Base-by-base conservation (phyloP, 176 grass and related monocot species). In the Olyra latifolia region DNA sequence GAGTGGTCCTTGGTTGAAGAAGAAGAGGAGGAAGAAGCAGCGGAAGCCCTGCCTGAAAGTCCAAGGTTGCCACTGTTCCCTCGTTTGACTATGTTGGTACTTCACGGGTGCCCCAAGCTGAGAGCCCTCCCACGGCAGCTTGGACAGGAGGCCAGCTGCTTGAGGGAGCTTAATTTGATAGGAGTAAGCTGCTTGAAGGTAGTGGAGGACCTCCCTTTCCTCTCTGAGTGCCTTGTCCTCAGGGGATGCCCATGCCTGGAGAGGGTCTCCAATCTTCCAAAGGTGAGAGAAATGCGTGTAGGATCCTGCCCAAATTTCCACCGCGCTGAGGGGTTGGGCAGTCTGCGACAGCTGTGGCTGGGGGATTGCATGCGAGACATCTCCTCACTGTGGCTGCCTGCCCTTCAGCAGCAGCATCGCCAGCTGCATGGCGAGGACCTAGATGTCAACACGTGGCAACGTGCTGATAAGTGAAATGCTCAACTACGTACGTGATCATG, bases 181-280 rank as follows among this genome's bases (percentile, higher is more conserved):
- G 7, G 6, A 25, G 49, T 22, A 22, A 8, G 42, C 56, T 59
- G 15, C 59, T 38, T 88, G 14, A 79, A 52, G 28, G 75, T 56
- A 66, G 72, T 89, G 15, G 75, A 74, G 10, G 62, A 84, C 41
- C 25, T 89, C 16, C 19, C 19, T 2, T 66, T n/a, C 15, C 17
- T 83, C 1, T 23, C 63, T 44, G 70, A 55, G 15, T 4, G 9
- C 29, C 78, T 87, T 10, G 0, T 44, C 16, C 69, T 87, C 22
- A 4, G 1, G 1, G 4, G 25, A 1, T 66, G 62, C 20, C 7
- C 22, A 23, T 2, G 29, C 14, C 48, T 81, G 19, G 43, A 87
- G 62, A 52, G n/a, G n/a, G n/a, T n/a, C n/a, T n/a, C n/a, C n/a
- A n/a, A n/a, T n/a, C n/a, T n/a, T n/a, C n/a, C n/a, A n/a, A n/a